These are phyloP conservation scores for Podospora comata DNA, from an alignment of 495 filamentous ascomycete genomes.

Conservation along the genomic window DNA sequence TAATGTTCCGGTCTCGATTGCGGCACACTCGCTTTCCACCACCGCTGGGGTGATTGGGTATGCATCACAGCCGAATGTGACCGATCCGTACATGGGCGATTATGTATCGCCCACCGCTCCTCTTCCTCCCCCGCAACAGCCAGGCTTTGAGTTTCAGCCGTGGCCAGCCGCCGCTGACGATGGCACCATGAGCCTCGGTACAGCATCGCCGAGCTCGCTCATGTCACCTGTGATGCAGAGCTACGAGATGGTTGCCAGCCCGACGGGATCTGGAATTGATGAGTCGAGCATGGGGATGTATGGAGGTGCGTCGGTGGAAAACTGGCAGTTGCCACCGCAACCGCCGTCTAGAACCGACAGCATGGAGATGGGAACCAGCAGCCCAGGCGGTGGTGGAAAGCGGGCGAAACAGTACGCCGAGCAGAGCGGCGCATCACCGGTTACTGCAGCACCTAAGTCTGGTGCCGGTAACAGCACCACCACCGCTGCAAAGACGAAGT, in stretches of 20 bases:
- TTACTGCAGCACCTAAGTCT: neutral
- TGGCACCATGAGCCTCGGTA: neutral
- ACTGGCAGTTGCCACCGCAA: neutral
- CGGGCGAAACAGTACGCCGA: conserved; percentile 1
- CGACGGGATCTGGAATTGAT: conserved; percentile 4
- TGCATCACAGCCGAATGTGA: conserved; percentile 3
- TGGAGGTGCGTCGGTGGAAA: neutral
- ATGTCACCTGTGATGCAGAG: conserved; percentile 10
- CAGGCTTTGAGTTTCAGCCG: conserved; percentile 5
- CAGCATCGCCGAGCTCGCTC: neutral
- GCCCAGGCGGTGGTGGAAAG: neutral
- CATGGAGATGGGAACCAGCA: neutral
- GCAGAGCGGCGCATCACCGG: neutral
- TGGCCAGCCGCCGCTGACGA: neutral
- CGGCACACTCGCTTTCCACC: neutral
- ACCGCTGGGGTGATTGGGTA: neutral
- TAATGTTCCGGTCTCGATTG: conserved; percentile 5
- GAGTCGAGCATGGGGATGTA: neutral
- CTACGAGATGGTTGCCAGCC: neutral
- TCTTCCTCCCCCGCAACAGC: neutral
- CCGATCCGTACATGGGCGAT: conserved; percentile 12
- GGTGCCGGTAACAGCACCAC: neutral
- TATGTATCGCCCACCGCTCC: conserved; percentile 17
- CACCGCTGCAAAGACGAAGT: conserved; percentile 15
- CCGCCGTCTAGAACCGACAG: neutral